Conservation (phyloP, 805 yeast species). For the Candida parachauliodes region DNA sequence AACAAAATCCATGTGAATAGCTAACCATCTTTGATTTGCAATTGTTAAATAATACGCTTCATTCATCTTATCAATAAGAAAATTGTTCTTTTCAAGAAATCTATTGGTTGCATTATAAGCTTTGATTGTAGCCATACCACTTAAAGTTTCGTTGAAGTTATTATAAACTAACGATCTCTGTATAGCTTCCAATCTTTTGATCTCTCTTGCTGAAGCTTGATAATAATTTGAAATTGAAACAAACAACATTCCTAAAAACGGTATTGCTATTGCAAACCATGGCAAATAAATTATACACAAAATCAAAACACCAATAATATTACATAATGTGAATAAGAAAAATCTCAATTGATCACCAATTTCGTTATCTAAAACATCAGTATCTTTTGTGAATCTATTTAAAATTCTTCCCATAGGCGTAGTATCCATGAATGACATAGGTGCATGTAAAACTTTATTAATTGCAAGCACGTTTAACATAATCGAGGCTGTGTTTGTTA, state of each 20-base stretch:
- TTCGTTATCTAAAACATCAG: conserved; percentile 80
- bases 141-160: conserved; percentile 35
- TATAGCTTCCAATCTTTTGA: conserved; percentile 37
- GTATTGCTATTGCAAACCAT: conserved; percentile 39
- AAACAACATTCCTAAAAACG: conserved; percentile 24
- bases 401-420: conserved; percentile 86
- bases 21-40: conserved; percentile 38
- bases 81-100: conserved; percentile 25
- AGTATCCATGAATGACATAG: conserved; percentile 79
- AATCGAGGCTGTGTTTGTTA: conserved; percentile 52
- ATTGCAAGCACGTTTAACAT: conserved; percentile 62
- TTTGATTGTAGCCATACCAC: conserved; percentile 36
- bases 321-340: conserved; percentile 50
- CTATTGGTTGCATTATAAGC: conserved; percentile 27
- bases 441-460: conserved; percentile 61
- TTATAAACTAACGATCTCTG: conserved; percentile 40
- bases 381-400: conserved; percentile 84
- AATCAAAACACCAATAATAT: conserved; percentile 52
- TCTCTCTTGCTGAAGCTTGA: conserved; percentile 36
- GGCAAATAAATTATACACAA: conserved; percentile 36
- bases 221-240: conserved; percentile 30
- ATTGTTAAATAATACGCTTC: conserved; percentile 35
- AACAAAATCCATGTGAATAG: conserved; percentile 29
- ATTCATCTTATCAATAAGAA: conserved; percentile 29
- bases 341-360: conserved; percentile 65